Evolutionary conservation across 106 monocot species (phyloP), one percentile per base, ranked within the genome.

Genomic region (Platanthera guangdongensis): DNA sequence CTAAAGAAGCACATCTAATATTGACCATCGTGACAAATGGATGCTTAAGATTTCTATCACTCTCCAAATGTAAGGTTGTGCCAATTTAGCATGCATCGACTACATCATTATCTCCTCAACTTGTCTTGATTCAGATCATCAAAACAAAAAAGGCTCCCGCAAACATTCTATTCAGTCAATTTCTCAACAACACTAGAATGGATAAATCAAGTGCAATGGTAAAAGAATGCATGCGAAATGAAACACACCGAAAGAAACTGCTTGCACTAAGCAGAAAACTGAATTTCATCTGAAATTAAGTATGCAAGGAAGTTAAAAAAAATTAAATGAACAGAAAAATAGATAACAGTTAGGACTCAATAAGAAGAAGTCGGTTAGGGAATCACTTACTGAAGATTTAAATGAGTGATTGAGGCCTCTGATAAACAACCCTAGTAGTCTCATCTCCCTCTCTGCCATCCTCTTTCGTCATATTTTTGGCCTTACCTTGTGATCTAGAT

Each of bases 401-500:
- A 47, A 87, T 57, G 64, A 88, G 81, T 22, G 93, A 84, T 51
- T 62, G 82, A 8, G 87, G 80, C 62, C 89, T 79, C 78, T 85
- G 81, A 79, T 82, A 79, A 53, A 53, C 46, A 74, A 6, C 47
- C 62, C 10, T 75, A 50, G 16, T 16, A 65, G 19, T 32, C 13
- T 10, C 13, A 4, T 51, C 75, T 16, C 68, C 75, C 21, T 81
- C 68, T 13, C 77, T 32, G 46, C 57, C 78, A 52, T 82, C 49
- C 9, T 81, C 86, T 50, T 85, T 77, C 3, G 84, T 76, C 12
- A 49, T 13, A 55, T 47, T 21, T 63, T 81, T 75, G 18, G 50
- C 57, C 28, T 18, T 86, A 14, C 65, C 77, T 81, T 83, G 88
- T 32, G 51, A n/a, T 76, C 92, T 84, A 28, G 97, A 89, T 79